phyloP scores from a whole-genome alignment of 225 moss, liverwort and hornwort species.

The Pseudoscleropodium purum region DNA sequence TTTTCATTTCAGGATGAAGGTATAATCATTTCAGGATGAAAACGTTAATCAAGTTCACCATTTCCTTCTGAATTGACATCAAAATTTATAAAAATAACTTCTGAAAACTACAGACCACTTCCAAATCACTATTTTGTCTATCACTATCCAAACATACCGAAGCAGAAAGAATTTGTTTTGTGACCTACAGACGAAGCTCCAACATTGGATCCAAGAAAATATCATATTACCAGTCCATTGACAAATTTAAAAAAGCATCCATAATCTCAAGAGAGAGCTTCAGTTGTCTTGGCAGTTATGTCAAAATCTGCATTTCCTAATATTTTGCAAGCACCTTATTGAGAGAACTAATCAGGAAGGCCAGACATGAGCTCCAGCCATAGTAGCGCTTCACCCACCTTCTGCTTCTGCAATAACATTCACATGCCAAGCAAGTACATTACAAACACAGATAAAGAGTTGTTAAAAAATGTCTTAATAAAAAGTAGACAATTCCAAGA shows the following conservation, averaged over 20 bases:
- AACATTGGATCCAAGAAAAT: not conserved
- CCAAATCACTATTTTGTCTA: not conserved
- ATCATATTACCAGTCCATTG: not conserved
- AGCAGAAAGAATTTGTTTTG: not conserved
- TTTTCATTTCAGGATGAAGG: no score
- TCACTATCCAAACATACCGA: not conserved
- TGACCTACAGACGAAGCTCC: not conserved
- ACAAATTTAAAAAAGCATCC: not conserved
- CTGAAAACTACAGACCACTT: not conserved
- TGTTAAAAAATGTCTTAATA: not conserved
- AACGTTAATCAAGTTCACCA: not conserved
- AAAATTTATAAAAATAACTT: not conserved
- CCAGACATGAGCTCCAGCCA: slow-evolving; percentile 50
- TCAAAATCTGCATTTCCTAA: not conserved
- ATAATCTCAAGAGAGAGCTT: not conserved
- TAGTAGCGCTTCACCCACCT: slow-evolving; percentile 37
- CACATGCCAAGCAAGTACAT: not conserved
- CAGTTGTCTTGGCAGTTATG: not conserved
- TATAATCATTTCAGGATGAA: not conserved
- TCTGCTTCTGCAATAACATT: slow-evolving; percentile 36
- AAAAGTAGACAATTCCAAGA: not conserved
- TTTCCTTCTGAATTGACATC: not conserved
- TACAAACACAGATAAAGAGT: not conserved
- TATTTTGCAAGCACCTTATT: not conserved
- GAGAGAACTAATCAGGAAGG: not conserved